Evolutionary conservation across 2,329 filamentous ascomycete species (phyloP), one percentile per base, ranked within the genome.

Genomic region (Rasamsonia emersonii): DNA sequence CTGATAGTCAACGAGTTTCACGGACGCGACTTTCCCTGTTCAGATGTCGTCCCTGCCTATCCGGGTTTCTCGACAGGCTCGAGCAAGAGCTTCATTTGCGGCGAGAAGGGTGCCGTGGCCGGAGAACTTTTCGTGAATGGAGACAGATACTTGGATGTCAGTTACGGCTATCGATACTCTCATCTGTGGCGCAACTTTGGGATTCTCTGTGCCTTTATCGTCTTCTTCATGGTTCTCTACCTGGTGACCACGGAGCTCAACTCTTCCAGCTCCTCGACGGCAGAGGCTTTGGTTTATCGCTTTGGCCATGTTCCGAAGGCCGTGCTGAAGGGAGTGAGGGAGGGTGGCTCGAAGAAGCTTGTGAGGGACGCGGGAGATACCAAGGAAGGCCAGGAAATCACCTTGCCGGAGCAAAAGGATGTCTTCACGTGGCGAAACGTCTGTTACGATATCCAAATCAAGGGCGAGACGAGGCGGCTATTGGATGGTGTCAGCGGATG

Each of bases 391-490:
- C 25, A 23, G 19, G 28, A 11, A 25, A 41, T 40, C 11, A 43
- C 47, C 18, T 72, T 77, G 31, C 67, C 72, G 43, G 65, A 65
- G 41, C 76, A 82, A 53, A 82, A 72, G 2, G 81, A 80, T 16
- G 75, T 86, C 35, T 91, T 93, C 64, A 81, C 85, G 49, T 93
- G 86, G 86, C 72, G 78, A 41, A 70, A 88, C 46, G 79, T 93
- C 1, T 86, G 79, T 58, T 93, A 83, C 44, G 77, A 83, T 36
- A 80, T 85, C 51, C 72, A 73, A 44, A 84, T 91, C 58, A 91
- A 91, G 62, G 68, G 69, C 5, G 75, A 86, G 43, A 62, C 69
- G 1, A 73, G 86, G 6, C 75, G 80, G 20, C 79, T 95, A 42
- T 65, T 95, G 39, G 79, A 94, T 45, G 67, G 89, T 41, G 82